These are phyloP conservation scores for Omphalotus guepiniiformis DNA, from an alignment of 768 basidiomycete species.

Conservation along the genomic window DNA sequence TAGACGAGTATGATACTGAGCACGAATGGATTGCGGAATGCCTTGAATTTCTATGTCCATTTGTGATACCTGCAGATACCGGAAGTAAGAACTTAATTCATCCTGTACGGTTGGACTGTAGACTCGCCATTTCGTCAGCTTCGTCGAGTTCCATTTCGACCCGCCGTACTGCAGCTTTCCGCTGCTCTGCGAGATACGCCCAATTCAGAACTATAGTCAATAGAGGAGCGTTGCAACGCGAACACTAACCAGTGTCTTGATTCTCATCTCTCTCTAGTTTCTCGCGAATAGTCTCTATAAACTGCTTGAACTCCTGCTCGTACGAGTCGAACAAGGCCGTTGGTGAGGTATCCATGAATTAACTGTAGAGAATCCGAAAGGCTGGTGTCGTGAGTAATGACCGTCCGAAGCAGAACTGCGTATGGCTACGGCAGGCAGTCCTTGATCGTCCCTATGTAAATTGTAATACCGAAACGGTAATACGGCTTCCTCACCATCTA, in stretches of 20 bases:
- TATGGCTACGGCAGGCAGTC: no score
- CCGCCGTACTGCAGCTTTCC: constrained; percentile 73
- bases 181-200: constrained; percentile 73
- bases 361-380: constrained; percentile 24
- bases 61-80: constrained; percentile 74
- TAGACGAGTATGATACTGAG: constrained; percentile 73
- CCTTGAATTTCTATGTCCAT: constrained; percentile 99
- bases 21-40: constrained; percentile 80
- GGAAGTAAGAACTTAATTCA: constrained; percentile 2
- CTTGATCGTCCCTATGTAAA: no score
- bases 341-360: constrained; percentile 73
- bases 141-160: constrained; percentile 97
- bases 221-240: neutral
- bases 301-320: constrained; percentile 86
- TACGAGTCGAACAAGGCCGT: constrained; percentile 88
- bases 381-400: constrained; percentile 21
- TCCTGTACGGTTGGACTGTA: neutral
- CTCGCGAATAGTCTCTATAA: constrained; percentile 66
- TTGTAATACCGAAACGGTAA: neutral
- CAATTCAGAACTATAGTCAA: neutral
- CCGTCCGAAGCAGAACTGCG: constrained; percentile 9
- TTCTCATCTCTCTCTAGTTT: constrained; percentile 73
- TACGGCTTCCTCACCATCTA: constrained; percentile 3
- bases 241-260: constrained; percentile 64
- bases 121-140: constrained; percentile 89